phyloP scores from a whole-genome alignment of 176 grass and related monocot genomes.

The Bothriochloa decipiens region DNA sequence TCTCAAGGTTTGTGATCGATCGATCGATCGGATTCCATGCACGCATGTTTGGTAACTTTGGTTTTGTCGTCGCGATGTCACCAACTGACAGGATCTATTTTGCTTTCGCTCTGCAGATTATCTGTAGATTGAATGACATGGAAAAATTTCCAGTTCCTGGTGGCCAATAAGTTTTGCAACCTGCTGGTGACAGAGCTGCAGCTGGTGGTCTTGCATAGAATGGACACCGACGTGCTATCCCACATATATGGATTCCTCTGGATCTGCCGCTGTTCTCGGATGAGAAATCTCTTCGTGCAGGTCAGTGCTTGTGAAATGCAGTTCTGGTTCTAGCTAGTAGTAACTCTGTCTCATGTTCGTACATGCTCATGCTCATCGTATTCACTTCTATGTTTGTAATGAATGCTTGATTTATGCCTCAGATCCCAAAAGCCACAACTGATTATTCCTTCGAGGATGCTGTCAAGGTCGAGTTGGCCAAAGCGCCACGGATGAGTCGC shows the following conservation, averaged over 20 bases:
- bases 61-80: neutral
- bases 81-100: neutral
- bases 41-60: neutral
- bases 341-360: neutral
- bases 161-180: constrained; percentile 34
- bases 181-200: constrained; percentile 66
- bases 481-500: neutral
- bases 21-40: neutral
- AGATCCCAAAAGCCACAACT: neutral
- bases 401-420: neutral
- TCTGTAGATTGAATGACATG: neutral
- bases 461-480: neutral
- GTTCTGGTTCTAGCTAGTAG: neutral
- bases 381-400: neutral
- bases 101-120: constrained; percentile 11
- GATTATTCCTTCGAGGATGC: neutral
- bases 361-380: neutral
- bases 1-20: constrained; percentile 46
- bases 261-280: constrained; percentile 34
- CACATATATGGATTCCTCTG: constrained; percentile 55
- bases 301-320: constrained; percentile 24
- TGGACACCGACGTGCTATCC: constrained; percentile 46
- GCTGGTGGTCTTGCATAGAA: constrained; percentile 50
- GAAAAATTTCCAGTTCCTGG: neutral
- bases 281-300: constrained; percentile 65